phyloP scores from a whole-genome alignment of 495 filamentous ascomycete species.

The Trypethelium eluteriae region DNA sequence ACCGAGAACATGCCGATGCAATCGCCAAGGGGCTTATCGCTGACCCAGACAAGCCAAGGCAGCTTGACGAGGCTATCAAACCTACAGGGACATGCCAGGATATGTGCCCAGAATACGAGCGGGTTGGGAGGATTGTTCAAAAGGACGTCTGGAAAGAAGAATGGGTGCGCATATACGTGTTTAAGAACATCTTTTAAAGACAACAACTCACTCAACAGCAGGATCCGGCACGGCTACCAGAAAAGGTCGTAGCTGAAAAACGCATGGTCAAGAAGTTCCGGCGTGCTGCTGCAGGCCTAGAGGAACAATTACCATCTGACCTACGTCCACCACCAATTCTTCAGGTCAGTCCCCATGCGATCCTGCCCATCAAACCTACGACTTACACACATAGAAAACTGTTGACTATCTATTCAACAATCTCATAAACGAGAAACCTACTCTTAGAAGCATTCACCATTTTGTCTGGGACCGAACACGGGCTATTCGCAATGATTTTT shows the following conservation, averaged over 20 bases:
- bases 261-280: conserved; percentile 81
- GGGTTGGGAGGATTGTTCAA: conserved; percentile 66
- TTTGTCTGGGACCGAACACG: conserved; percentile 93
- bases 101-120: conserved; percentile 92
- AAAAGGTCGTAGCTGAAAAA: conserved; percentile 41
- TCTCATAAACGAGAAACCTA: conserved; percentile 56
- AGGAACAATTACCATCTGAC: conserved; percentile 85
- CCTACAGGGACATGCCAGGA: conserved; percentile 82
- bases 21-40: conserved; percentile 72
- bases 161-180: conserved; percentile 29
- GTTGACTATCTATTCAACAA: conserved; percentile 76
- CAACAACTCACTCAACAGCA: conserved; percentile 10
- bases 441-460: conserved; percentile 63
- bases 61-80: conserved; percentile 73
- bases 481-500: conserved; percentile 88
- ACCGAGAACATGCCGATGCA: conserved; percentile 57
- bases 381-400: conserved; percentile 42
- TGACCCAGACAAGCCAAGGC: conserved; percentile 77
- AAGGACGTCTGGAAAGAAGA: conserved; percentile 48
- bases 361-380: neutral
- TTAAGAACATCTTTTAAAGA: neutral
- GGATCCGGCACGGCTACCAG: conserved; percentile 30
- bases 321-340: conserved; percentile 73
- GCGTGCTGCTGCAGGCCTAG: conserved; percentile 84
- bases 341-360: conserved; percentile 33